phyloP scores from a whole-genome alignment of 164 flowering plant species.

The Magnolia changhungtana region DNA sequence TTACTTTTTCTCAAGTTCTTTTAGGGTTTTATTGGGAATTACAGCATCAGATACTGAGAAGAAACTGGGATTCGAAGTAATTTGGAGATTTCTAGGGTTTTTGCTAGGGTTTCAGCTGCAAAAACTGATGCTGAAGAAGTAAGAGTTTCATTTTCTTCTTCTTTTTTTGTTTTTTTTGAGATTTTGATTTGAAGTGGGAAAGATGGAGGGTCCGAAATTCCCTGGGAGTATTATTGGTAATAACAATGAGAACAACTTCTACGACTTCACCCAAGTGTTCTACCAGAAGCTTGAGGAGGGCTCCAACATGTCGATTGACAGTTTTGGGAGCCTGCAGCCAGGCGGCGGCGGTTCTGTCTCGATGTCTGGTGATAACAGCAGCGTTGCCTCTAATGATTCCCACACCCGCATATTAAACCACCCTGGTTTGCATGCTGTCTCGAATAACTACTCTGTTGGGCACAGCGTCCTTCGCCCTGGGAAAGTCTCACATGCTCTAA shows the following conservation, averaged over 20 bases:
- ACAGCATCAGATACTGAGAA: neutral
- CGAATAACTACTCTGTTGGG: constrained; percentile 26
- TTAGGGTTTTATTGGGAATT: constrained; percentile 4
- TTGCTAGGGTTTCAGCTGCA: constrained; percentile 8
- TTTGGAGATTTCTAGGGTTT: constrained; percentile 4
- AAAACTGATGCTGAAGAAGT: constrained; percentile 22
- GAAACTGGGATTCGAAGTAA: constrained; percentile 1
- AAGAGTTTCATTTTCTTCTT: neutral
- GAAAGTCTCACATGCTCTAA: constrained; percentile 28
- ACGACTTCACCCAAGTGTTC: constrained; percentile 25
- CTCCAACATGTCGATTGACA: constrained; percentile 41
- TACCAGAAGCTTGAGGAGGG: constrained; percentile 34
- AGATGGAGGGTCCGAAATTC: constrained; percentile 41
- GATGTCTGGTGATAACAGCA: constrained; percentile 41
- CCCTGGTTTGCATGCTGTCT: constrained; percentile 22
- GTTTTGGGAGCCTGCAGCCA: constrained; percentile 31
- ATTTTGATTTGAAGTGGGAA: constrained; percentile 4
- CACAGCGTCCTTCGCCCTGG: constrained; percentile 33
- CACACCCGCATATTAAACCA: constrained; percentile 25
- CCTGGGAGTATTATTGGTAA: constrained; percentile 24
- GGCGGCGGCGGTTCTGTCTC: constrained; percentile 30
- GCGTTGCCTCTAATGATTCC: constrained; percentile 39
- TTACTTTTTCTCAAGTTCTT: neutral
- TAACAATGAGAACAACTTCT: constrained; percentile 27
- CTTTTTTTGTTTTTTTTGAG: neutral